These are phyloP conservation scores for Inga oerstediana DNA, from an alignment of 306 rosid species.

Conservation along the genomic window DNA sequence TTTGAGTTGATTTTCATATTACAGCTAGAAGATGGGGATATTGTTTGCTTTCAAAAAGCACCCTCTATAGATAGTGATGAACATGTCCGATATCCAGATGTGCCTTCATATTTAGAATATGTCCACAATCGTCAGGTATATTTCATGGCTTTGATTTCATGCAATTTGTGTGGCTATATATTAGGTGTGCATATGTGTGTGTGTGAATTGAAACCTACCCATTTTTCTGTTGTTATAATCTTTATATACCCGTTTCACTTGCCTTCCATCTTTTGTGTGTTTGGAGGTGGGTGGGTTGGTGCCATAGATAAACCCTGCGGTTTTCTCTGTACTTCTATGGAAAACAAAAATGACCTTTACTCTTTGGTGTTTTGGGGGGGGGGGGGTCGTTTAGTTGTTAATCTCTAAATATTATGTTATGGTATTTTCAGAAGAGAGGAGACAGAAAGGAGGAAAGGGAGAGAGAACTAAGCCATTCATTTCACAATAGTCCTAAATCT, in stretches of 20 bases:
- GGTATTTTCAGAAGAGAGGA: no score
- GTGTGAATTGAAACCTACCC: not conserved
- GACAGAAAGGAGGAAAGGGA: no score
- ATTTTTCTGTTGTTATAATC: not conserved
- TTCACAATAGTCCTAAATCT: no score
- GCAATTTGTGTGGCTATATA: not conserved
- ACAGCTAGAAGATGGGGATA: constrained; percentile 98
- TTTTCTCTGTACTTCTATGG: not conserved
- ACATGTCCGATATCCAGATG: constrained; percentile 71
- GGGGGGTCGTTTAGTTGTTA: not conserved
- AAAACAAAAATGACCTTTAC: not conserved
- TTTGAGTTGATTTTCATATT: constrained; percentile 29
- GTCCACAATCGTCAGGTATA: constrained; percentile 93
- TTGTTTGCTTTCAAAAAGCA: constrained; percentile 86
- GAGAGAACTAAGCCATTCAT: no score
- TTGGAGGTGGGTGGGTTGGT: not conserved
- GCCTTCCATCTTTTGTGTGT: not conserved
- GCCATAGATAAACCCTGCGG: not conserved
- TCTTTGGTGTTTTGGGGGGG: not conserved
- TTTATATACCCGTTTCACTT: not conserved
- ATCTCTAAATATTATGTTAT: not conserved
- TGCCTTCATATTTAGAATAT: constrained; percentile 91
- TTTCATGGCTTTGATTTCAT: not conserved
- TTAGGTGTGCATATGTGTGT: not conserved
- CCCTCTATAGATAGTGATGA: constrained; percentile 1